Base-by-base conservation (phyloP, 1,139 yeast species). In the Blastobotrys persicus region DNA sequence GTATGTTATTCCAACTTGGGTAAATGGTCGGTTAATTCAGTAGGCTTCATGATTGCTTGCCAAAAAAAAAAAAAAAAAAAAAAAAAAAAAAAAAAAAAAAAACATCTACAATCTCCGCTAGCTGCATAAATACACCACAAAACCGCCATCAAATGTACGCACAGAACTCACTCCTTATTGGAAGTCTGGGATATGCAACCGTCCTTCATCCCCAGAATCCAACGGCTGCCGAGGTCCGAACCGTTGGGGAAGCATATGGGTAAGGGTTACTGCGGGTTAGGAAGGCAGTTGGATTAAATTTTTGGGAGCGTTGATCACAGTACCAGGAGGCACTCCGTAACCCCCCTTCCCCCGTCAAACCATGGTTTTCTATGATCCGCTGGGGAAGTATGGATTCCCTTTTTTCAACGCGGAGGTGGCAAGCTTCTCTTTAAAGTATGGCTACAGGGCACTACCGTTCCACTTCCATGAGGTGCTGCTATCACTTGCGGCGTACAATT, bases 391-490 rank as follows among this genome's bases (percentile, higher is more conserved):
- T 19, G 34, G 43, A 7, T 42, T 53, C 32, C 55, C 56, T 17
- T 45, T 44, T 20, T 45, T 49, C 38, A 28, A 33, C 40, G 44
- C 48, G 28, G 50, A 50, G 43, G 51, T 56, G 13, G 50, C 48
- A 14, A 37, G 33, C 12, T 40, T 50, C 17, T 46, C 55, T 5
- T 31, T 49, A 5, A 44, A 48, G 31, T 32, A 45, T 20, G 71
- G 70, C 4, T 58, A 58, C 50, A 31, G 54, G 2, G 59, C 57
- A n/a, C 59, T 70, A 46, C 70, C 74, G 13, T 61, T 57, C 28
- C 85, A 82, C 59, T 56, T 71, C 48, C 85, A 80, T 56, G 85
- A 81, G 61, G 66, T 80, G 18, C 47, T 78, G 2, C 65, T 70
- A 39, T 69, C 83, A 44, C 67, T 74, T 45, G 51, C 66, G 41